A percentile compares a stretch with the other conserved stretches of the same genome.
phyloP scores from a whole-genome alignment of 225 moss, liverwort and hornwort genomes.

The Bryoerythrophyllum caledonicum region DNA sequence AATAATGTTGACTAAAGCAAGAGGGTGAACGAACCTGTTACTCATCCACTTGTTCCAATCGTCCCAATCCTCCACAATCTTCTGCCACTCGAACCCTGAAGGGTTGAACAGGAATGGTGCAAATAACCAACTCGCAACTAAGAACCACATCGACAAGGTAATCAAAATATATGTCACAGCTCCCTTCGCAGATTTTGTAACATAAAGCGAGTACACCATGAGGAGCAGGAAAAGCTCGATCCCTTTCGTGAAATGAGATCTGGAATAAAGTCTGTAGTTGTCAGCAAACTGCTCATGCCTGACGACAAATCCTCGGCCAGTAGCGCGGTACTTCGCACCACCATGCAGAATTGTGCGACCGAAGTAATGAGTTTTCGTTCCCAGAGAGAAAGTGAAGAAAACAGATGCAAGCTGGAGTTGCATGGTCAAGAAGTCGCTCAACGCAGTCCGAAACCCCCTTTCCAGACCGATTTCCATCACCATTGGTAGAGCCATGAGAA shows the following conservation, averaged over 20 bases:
- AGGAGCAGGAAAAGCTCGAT: conserved; percentile 84
- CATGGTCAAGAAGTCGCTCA: conserved; percentile 92
- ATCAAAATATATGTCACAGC: conserved; percentile 80
- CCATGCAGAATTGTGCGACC: conserved; percentile 93
- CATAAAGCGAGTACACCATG: conserved; percentile 80
- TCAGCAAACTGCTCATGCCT: conserved; percentile 98
- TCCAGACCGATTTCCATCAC: conserved; percentile 98
- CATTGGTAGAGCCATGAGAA: conserved; percentile 97
- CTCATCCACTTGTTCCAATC: conserved; percentile 98
- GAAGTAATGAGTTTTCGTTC: conserved; percentile 92
- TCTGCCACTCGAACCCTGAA: conserved; percentile 99
- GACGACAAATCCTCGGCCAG: conserved; percentile 93
- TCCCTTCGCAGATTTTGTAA: conserved; percentile 60
- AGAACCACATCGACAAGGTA: conserved; percentile 92
- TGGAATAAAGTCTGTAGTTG: conserved; percentile 91
- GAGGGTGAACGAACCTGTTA: conserved; percentile 44
- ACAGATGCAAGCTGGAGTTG: conserved; percentile 95
- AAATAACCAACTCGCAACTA: conserved; percentile 90
- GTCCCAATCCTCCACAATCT: conserved; percentile 99
- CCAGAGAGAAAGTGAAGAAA: conserved; percentile 92
- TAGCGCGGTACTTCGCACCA: conserved; percentile 90
- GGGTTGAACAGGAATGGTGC: conserved; percentile 97
- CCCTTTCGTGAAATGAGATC: conserved; percentile 92
- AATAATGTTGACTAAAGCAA: neutral
- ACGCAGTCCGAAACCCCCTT: conserved; percentile 85